A percentile compares a stretch with the other conserved stretches of the same genome.
Evolutionary conservation across 768 basidiomycete genomes (phyloP).

Genomic region (Symmetrospora coprosmae): DNA sequence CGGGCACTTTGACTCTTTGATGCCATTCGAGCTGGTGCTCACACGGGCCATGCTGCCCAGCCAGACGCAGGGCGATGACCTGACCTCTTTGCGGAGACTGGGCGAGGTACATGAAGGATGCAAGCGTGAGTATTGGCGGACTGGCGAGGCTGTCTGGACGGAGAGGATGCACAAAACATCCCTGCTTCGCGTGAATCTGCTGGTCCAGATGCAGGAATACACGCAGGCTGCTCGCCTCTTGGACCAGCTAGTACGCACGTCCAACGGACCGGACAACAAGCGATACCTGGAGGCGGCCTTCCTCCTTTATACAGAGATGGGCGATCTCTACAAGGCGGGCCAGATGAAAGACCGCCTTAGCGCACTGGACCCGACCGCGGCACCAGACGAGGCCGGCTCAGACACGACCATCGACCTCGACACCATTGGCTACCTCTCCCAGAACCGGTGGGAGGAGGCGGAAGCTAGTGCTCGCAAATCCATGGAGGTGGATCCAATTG

Average conservation of each 20-base stretch:
- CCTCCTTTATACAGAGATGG: neutral
- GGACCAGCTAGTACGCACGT: neutral
- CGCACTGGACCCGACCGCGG: neutral
- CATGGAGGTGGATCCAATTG: too few relatives aligned
- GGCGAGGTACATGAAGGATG: conserved; percentile 4
- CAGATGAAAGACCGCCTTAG: too few relatives aligned
- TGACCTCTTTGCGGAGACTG: neutral
- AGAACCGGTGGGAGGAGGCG: neutral
- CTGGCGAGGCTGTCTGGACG: neutral
- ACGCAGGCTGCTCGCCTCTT: neutral
- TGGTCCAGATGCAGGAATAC: neutral
- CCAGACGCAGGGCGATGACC: neutral
- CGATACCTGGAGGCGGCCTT: neutral
- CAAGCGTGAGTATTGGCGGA: conserved; percentile 11
- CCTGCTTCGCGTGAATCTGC: neutral
- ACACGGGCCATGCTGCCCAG: neutral
- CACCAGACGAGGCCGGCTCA: neutral
- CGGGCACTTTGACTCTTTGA: neutral
- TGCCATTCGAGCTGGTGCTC: neutral
- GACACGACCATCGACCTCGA: neutral
- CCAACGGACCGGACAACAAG: neutral
- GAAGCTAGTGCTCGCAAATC: neutral
- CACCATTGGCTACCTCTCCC: neutral
- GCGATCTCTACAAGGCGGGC: neutral
- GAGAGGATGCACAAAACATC: neutral